Evolutionary conservation across 768 basidiomycete genomes (phyloP).

Genomic region (Stropharia rugosoannulata): DNA sequence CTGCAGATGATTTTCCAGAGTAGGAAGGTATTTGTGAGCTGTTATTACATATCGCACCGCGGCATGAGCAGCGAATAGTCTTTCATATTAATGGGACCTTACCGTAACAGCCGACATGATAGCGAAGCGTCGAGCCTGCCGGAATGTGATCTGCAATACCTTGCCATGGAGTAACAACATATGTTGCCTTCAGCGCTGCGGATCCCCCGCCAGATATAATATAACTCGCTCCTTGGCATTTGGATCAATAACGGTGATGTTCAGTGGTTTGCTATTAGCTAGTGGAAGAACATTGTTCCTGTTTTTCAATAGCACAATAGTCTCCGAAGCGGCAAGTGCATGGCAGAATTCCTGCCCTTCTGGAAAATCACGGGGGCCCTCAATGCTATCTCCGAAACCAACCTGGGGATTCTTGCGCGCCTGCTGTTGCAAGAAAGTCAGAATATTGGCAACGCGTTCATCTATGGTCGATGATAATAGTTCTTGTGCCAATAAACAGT

Average conservation of each 20-base stretch:
- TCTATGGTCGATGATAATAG: constrained; percentile 44
- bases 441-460: constrained; percentile 47
- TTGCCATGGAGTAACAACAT: constrained; percentile 62
- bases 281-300: constrained; percentile 54
- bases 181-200: constrained; percentile 67
- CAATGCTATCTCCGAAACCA: constrained; percentile 60
- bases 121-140: constrained; percentile 47
- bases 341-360: constrained; percentile 54
- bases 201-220: constrained; percentile 83
- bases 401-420: constrained; percentile 55
- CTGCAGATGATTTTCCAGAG: constrained; percentile 58
- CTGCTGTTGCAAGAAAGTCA: constrained; percentile 57
- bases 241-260: constrained; percentile 66
- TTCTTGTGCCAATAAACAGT: constrained; percentile 44
- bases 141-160: constrained; percentile 54
- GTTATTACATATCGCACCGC: background rate
- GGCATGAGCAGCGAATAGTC: background rate
- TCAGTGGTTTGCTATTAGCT: constrained; percentile 33
- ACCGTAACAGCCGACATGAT: constrained; percentile 69
- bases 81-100: constrained; percentile 13
- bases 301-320: constrained; percentile 71
- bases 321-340: constrained; percentile 55
- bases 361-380: constrained; percentile 53
- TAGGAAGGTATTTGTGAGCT: constrained; percentile 72
- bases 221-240: constrained; percentile 63